These are phyloP conservation scores for Camillea tinctor DNA, from an alignment of 2,329 filamentous ascomycete genomes.

Conservation along the genomic window DNA sequence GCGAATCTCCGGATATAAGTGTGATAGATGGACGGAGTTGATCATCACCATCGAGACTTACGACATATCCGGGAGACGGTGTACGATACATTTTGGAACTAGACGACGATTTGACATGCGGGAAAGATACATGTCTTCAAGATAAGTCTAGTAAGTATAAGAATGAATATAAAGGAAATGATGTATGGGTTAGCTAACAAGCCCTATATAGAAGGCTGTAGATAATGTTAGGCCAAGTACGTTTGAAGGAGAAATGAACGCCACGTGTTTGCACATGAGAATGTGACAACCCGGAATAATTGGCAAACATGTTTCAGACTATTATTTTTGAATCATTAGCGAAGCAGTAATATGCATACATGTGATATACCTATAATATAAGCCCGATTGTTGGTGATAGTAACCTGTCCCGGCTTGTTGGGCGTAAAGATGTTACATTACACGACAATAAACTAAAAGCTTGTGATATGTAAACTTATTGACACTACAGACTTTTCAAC, in stretches of 20 bases:
- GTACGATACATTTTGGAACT: background rate
- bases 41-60: background rate
- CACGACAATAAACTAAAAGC: too few relatives aligned
- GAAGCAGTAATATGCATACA: background rate
- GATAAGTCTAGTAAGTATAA: background rate
- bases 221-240: background rate
- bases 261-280: background rate
- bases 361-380: too few relatives aligned
- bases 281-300: background rate
- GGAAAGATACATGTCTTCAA: background rate
- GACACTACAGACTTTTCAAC: too few relatives aligned
- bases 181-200: background rate
- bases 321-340: background rate
- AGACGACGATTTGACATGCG: background rate
- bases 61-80: background rate
- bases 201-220: background rate
- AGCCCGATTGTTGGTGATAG: too few relatives aligned
- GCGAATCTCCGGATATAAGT: background rate
- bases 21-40: background rate
- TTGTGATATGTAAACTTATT: too few relatives aligned
- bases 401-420: too few relatives aligned
- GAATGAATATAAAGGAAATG: background rate
- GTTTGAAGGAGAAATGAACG: background rate
- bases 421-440: too few relatives aligned
- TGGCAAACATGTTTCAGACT: background rate